Conservation (phyloP, 108 stramenopile species). For the Cyclostephanos tholiformis region DNA sequence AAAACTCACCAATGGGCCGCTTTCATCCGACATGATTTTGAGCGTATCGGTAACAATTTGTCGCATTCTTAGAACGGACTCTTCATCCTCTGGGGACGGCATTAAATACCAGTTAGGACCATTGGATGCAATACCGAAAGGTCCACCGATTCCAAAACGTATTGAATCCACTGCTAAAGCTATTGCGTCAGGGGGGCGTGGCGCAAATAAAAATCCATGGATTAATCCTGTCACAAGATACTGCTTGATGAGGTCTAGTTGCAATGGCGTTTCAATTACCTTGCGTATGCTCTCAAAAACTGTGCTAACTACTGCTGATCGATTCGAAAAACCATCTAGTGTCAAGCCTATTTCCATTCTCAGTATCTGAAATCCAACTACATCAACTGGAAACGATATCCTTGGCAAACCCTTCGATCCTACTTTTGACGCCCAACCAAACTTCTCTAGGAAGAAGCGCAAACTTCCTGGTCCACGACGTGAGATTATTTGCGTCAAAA, state of each 20-base stretch:
- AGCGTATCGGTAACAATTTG: constrained; percentile 50
- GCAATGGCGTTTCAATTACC: constrained; percentile 27
- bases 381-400: constrained; percentile 76
- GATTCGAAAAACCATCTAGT: constrained; percentile 68
- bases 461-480: constrained; percentile 76
- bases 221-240: constrained; percentile 65
- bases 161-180: constrained; percentile 79
- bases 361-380: constrained; percentile 75
- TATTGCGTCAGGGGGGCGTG: constrained; percentile 76
- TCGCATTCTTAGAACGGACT: constrained; percentile 41
- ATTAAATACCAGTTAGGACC: constrained; percentile 60
- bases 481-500: constrained; percentile 73
- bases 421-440: constrained; percentile 68
- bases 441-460: constrained; percentile 56
- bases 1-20: constrained; percentile 58
- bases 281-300: constrained; percentile 62
- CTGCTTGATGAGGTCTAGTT: constrained; percentile 63
- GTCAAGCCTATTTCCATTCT: constrained; percentile 67
- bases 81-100: constrained; percentile 54
- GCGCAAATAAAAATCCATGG: constrained; percentile 69
- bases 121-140: constrained; percentile 53
- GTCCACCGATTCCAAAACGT: constrained; percentile 60
- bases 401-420: constrained; percentile 56
- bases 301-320: constrained; percentile 75
- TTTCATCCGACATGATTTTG: constrained; percentile 56